Percentiles rank a stretch among this genome's conserved stretches.
Evolutionary conservation across 2,329 filamentous ascomycete species (phyloP).

Genomic region (Venturiaceae sp.): DNA sequence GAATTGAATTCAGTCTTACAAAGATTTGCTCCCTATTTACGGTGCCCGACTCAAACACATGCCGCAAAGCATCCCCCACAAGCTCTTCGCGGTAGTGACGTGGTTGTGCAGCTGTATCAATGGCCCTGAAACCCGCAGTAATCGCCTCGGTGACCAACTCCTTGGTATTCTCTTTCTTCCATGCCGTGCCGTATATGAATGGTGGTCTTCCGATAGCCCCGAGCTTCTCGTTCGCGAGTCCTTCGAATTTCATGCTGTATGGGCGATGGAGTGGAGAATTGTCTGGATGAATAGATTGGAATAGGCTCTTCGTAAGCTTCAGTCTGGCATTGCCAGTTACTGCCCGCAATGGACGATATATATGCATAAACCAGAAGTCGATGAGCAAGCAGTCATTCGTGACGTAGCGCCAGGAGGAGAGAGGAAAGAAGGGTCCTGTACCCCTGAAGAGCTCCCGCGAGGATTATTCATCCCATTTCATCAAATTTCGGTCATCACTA

Average conservation of each 20-base stretch:
- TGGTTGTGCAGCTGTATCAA: constrained; percentile 73
- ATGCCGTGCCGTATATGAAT: constrained; percentile 73
- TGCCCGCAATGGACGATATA: neutral
- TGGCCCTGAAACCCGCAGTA: constrained; percentile 56
- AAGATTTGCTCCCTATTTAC: neutral
- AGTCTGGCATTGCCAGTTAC: neutral
- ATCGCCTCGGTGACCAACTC: constrained; percentile 61
- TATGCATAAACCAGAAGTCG: neutral
- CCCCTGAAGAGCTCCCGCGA: no score
- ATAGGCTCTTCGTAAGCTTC: no score
- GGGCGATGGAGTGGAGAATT: neutral
- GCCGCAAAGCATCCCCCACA: constrained; percentile 57
- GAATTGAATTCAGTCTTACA: neutral
- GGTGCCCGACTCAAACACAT: constrained; percentile 35
- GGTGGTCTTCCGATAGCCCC: constrained; percentile 18
- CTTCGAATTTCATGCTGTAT: constrained; percentile 1
- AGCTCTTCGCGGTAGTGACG: constrained; percentile 67
- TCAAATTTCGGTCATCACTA: no score
- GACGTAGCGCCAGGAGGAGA: neutral
- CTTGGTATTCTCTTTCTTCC: constrained; percentile 64
- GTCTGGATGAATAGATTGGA: no score
- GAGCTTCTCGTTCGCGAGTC: neutral
- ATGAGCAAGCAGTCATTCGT: neutral
- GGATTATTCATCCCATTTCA: no score
- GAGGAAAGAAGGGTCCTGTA: neutral